Percentiles rank a stretch among this genome's conserved stretches.
phyloP scores from a whole-genome alignment of 1,284 basidiomycete species.

The Malassezia sp. region DNA sequence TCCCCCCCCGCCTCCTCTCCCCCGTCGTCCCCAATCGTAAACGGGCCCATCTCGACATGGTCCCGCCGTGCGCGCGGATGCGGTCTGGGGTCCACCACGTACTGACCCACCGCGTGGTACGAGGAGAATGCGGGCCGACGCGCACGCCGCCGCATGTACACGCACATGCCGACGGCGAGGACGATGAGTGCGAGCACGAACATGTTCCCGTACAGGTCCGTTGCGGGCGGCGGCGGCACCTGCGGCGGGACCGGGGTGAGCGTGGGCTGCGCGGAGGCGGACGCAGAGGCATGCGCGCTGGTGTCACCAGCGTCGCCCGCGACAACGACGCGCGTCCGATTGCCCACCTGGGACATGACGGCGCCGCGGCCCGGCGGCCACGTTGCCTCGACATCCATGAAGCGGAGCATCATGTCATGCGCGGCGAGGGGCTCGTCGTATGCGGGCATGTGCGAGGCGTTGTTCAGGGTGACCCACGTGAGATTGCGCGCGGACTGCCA shows the following conservation, averaged over 20 bases:
- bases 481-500: conserved; percentile 81
- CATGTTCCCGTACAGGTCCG: conserved; percentile 1
- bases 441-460: conserved; percentile 58
- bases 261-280: not conserved
- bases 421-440: conserved; percentile 76
- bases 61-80: not conserved
- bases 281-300: conserved; percentile 23
- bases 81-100: conserved; percentile 1
- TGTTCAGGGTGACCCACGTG: conserved; percentile 75
- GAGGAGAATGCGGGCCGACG: conserved; percentile 12
- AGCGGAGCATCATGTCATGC: conserved; percentile 80
- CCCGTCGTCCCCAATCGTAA: conserved; percentile 9
- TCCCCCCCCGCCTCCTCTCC: too few relatives aligned
- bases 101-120: conserved; percentile 13
- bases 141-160: conserved; percentile 61
- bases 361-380: conserved; percentile 61
- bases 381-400: conserved; percentile 60
- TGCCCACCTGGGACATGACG: conserved; percentile 61
- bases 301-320: conserved; percentile 7
- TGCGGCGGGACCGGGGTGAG: not conserved
- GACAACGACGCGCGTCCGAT: conserved; percentile 50
- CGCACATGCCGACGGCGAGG: conserved; percentile 59
- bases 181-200: conserved; percentile 62
- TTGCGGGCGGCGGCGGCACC: not conserved
- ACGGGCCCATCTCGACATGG: conserved; percentile 11